Conservation (phyloP, 2,329 filamentous ascomycete species). For the Paecilomyces sp. region DNA sequence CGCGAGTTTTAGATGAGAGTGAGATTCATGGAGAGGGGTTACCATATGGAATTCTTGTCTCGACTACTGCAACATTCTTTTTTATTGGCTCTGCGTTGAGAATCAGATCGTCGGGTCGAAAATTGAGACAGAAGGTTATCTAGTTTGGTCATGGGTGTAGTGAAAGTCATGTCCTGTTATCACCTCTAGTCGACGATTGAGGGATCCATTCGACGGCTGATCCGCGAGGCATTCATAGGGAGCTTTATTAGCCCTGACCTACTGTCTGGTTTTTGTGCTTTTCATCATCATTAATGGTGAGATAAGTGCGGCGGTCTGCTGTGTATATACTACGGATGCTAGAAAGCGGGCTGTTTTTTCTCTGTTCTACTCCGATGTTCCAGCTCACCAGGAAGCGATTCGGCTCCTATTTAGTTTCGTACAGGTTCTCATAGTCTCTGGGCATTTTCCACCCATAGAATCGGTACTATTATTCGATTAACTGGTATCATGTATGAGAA, state of each 20-base stretch:
- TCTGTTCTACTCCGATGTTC: background rate
- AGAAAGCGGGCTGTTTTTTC: background rate
- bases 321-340: background rate
- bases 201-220: background rate
- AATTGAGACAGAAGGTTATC: background rate
- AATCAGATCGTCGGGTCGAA: background rate
- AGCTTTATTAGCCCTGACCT: background rate
- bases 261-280: background rate
- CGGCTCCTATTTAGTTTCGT: background rate
- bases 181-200: background rate
- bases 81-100: conserved; percentile 1
- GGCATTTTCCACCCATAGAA: too few relatives aligned
- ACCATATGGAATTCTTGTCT: background rate
- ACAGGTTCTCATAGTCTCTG: background rate
- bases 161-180: background rate
- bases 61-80: background rate
- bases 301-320: background rate
- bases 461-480: background rate
- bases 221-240: background rate
- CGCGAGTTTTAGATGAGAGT: conserved; percentile 58
- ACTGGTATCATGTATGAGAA: background rate
- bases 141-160: background rate
- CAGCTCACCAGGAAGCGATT: background rate
- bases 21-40: conserved; percentile 11
- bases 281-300: background rate